Conservation (phyloP, 2,329 filamentous ascomycete species). For the Epichloe elymi region DNA sequence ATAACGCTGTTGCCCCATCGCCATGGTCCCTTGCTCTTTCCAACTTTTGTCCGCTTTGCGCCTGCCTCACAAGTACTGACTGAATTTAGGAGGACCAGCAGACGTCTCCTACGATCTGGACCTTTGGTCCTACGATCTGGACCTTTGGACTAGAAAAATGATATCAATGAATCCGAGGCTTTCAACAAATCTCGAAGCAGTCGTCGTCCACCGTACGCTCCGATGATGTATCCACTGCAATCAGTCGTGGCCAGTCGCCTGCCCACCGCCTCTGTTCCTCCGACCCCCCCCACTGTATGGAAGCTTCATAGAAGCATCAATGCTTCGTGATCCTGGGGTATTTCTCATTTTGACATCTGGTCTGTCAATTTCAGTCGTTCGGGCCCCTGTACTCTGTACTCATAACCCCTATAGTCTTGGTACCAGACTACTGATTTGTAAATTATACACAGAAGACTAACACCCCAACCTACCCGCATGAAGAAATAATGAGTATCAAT, state of each 20-base stretch:
- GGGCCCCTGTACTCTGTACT: no score
- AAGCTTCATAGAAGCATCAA: constrained; percentile 9
- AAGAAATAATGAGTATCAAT: no score
- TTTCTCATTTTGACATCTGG: not conserved
- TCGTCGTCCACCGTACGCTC: not conserved
- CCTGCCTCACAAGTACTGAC: not conserved
- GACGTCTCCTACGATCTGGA: not conserved
- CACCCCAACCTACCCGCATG: no score
- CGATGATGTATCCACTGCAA: constrained; percentile 1
- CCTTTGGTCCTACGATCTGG: not conserved
- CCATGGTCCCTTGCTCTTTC: not conserved
- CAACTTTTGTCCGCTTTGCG: not conserved
- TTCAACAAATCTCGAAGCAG: no score
- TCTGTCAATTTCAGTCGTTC: no score
- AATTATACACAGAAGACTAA: no score
- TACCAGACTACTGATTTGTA: no score
- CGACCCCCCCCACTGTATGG: constrained; percentile 5
- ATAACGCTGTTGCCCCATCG: no score
- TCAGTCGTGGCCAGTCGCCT: not conserved
- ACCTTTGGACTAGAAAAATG: not conserved
- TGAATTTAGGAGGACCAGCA: no score
- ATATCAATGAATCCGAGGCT: not conserved
- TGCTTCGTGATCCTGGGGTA: constrained; percentile 1
- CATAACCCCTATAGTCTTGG: no score
- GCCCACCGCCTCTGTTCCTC: not conserved